Conservation (phyloP, 306 rosid species). For the Urtica urens region DNA sequence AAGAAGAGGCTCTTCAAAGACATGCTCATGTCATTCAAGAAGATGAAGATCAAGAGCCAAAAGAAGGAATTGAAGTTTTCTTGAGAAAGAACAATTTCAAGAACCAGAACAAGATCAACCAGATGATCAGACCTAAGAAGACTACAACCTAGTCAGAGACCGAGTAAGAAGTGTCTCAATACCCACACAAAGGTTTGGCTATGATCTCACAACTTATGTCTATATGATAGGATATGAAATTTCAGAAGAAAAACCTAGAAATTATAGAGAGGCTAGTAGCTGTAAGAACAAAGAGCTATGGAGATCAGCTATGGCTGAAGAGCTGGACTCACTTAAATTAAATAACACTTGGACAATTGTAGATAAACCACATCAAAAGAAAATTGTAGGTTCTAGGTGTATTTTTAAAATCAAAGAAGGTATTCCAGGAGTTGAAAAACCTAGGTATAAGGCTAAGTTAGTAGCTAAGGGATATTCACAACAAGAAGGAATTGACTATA, state of each 20-base stretch:
- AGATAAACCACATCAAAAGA: background rate
- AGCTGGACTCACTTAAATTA: background rate
- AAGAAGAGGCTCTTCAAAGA: too few relatives aligned
- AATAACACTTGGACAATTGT: background rate
- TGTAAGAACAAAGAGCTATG: background rate
- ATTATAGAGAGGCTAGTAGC: background rate
- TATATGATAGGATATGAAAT: background rate
- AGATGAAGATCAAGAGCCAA: too few relatives aligned
- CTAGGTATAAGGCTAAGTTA: too few relatives aligned
- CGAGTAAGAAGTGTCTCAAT: background rate
- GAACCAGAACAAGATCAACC: background rate
- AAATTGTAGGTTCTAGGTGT: background rate
- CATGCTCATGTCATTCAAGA: too few relatives aligned
- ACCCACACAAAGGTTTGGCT: background rate
- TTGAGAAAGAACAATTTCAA: background rate
- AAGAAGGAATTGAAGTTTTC: too few relatives aligned
- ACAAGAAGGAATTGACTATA: too few relatives aligned
- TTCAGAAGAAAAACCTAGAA: background rate
- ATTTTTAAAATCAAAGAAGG: too few relatives aligned
- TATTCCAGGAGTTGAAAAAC: too few relatives aligned
- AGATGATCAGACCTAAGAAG: too few relatives aligned
- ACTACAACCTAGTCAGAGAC: background rate
- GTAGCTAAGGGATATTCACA: too few relatives aligned
- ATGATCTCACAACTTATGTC: too few relatives aligned
- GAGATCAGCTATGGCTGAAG: background rate